Base-by-base conservation (phyloP, 1,139 yeast species). In the Debaryomyces robertsiae region DNA sequence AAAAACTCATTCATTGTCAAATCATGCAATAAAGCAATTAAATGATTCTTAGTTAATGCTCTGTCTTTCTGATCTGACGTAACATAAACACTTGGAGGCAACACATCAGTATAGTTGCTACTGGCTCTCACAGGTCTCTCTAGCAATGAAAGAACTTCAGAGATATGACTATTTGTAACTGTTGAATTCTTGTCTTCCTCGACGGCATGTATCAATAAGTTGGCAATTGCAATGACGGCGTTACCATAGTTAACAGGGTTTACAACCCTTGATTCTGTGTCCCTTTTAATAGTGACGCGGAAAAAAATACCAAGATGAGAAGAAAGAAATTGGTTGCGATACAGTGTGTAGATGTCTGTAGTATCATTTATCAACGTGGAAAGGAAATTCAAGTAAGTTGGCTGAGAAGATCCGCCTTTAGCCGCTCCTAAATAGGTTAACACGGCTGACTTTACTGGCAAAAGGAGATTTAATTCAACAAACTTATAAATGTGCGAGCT, bases 1-100 rank as follows among this genome's bases (percentile, higher is more conserved):
- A 79, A 77, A 54, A 83, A 84, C 41, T 82, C 82, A 46, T 72
- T 74, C 61, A 83, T 72, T 2, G 86, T 68, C 48, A 83, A 63
- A 47, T 82, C 87, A 54, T 83, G 84, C 30, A 84, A 59, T 29
- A 78, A 61, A 2, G 76, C 73, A 25, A 84, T 69, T 37, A 77
- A 61, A 47, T 75, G 79, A 30, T 39, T 62, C 53, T 45, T 65
- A 46, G 41, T 52, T 41, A 46, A 47, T 46, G 28, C 54, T 31
- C 56, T 50, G 5, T 49, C 46, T 19, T 50, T 47, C 41, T 63
- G 65, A 13, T 54, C 32, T 2, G 50, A 67, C 52, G 57, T 70
- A 51, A 62, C 70, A 70, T 55, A 74, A 54, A 50, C 82, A 64
- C 63, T 81, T 46, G 53, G 81, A 46, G 63, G 83, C 57, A 54